Percentiles rank a stretch among this genome's conserved stretches.
Evolutionary conservation across 2,329 filamentous ascomycete species (phyloP).

Genomic region (Helminthosporium solani): DNA sequence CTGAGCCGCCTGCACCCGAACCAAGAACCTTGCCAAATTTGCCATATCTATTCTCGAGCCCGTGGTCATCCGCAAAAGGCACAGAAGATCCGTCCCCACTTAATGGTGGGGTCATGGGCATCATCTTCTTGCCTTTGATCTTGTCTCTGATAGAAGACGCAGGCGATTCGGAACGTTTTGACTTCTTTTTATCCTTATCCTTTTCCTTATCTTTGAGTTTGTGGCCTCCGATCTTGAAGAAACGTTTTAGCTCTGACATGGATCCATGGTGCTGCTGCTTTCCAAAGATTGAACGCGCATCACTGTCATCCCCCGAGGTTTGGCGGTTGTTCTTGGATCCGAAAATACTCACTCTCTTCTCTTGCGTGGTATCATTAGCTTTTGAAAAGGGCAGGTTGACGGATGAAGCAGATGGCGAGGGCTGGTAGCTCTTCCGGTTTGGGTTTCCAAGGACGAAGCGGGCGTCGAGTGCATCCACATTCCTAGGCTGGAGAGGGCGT

Average conservation of each 20-base stretch:
- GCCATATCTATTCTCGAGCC: constrained; percentile 85
- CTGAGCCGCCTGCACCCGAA: constrained; percentile 90
- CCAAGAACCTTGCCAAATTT: constrained; percentile 94
- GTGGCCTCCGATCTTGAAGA: constrained; percentile 78
- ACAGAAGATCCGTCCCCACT: constrained; percentile 48
- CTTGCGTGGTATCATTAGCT: constrained; percentile 41
- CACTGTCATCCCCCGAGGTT: constrained; percentile 43
- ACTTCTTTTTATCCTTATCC: constrained; percentile 46
- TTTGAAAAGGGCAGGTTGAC: constrained; percentile 49
- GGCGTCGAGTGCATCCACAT: constrained; percentile 69
- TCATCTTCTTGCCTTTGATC: constrained; percentile 48
- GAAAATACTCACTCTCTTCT: constrained; percentile 58
- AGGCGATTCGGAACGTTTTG: constrained; percentile 59
- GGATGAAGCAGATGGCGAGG: constrained; percentile 31
- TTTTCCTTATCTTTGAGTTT: constrained; percentile 54
- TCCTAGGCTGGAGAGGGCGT: constrained; percentile 67
- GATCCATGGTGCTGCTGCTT: constrained; percentile 63
- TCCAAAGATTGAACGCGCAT: constrained; percentile 23
- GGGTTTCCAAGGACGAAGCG: constrained; percentile 81
- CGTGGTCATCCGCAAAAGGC: constrained; percentile 93
- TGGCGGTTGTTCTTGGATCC: constrained; percentile 51
- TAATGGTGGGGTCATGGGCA: constrained; percentile 42
- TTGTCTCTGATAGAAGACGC: constrained; percentile 58
- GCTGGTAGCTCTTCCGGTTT: constrained; percentile 60
- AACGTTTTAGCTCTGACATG: constrained; percentile 94